phyloP scores from a whole-genome alignment of 495 filamentous ascomycete species.

The Penicillium manginii region DNA sequence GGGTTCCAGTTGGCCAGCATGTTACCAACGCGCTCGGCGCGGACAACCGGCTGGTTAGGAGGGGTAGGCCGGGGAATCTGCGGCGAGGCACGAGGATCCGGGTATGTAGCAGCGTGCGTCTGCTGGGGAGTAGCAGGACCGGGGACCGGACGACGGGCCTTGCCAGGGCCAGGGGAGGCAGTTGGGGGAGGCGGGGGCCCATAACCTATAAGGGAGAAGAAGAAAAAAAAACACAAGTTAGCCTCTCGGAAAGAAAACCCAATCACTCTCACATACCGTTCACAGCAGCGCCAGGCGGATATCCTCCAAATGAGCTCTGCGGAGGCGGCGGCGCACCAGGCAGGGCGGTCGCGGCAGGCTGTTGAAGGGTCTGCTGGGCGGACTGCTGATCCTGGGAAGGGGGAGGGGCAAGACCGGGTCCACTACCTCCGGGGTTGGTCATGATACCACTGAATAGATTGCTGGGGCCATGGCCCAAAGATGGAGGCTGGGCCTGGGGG shows the following conservation, averaged over 20 bases:
- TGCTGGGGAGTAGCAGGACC: slow-evolving; percentile 91
- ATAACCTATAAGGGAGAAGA: slow-evolving; percentile 49
- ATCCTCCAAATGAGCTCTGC: slow-evolving; percentile 60
- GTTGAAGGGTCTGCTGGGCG: slow-evolving; percentile 62
- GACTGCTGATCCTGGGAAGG: slow-evolving; percentile 67
- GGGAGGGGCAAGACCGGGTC: slow-evolving; percentile 85
- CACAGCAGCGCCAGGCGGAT: slow-evolving; percentile 65
- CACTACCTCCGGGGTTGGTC: slow-evolving; percentile 84
- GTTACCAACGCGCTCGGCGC: slow-evolving; percentile 66
- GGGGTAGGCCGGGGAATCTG: slow-evolving; percentile 84
- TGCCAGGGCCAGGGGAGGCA: slow-evolving; percentile 83
- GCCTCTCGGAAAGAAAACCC: slow-evolving; percentile 23
- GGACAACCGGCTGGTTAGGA: slow-evolving; percentile 58
- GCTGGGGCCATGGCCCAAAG: slow-evolving; percentile 87
- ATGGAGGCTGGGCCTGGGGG: slow-evolving; percentile 81
- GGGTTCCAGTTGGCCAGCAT: slow-evolving; percentile 85
- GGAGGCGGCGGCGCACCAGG: slow-evolving; percentile 66
- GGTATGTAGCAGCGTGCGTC: slow-evolving; percentile 74
- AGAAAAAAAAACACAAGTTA: slow-evolving; percentile 26
- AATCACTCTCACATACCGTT: slow-evolving; percentile 61
- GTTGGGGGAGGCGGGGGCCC: slow-evolving; percentile 77
- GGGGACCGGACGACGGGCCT: slow-evolving; percentile 61
- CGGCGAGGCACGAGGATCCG: slow-evolving; percentile 80
- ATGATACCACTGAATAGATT: slow-evolving; percentile 96
- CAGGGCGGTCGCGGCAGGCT: slow-evolving; percentile 61